Evolutionary conservation across 805 yeast genomes (phyloP).

Genomic region (Metschnikowia rubicola): DNA sequence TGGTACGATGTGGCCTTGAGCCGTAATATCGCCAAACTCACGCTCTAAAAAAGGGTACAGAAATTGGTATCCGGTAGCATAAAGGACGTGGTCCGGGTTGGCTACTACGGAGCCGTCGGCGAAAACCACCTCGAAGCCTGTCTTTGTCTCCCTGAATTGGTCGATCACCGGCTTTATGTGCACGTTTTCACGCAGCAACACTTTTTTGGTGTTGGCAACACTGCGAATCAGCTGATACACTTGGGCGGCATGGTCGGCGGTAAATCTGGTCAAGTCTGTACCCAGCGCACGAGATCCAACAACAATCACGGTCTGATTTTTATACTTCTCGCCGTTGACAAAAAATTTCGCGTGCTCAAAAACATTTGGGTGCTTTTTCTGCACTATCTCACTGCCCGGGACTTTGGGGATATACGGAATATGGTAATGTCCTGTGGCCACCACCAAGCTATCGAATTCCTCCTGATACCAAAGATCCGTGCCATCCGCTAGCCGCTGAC

Average conservation of each 20-base stretch:
- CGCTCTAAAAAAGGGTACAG: constrained; percentile 58
- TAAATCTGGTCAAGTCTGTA: constrained; percentile 27
- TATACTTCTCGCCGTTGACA: constrained; percentile 28
- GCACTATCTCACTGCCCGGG: constrained; percentile 38
- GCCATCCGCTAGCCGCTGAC: constrained; percentile 21
- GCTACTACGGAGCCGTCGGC: constrained; percentile 45
- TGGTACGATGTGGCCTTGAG: constrained; percentile 35
- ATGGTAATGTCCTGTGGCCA: constrained; percentile 49
- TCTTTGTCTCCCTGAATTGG: constrained; percentile 22
- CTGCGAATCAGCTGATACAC: constrained; percentile 32
- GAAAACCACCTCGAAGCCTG: constrained; percentile 36
- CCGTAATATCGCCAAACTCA: constrained; percentile 36
- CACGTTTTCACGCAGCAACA: constrained; percentile 17
- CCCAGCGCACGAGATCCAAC: constrained; percentile 30
- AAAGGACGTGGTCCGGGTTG: constrained; percentile 55
- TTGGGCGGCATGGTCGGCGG: constrained; percentile 20
- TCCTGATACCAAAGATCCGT: constrained; percentile 37
- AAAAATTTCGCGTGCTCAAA: constrained; percentile 47
- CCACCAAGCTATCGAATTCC: constrained; percentile 35
- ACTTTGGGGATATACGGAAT: constrained; percentile 44
- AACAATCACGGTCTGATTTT: constrained; percentile 21
- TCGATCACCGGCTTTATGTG: constrained; percentile 24
- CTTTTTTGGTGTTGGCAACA: constrained; percentile 3
- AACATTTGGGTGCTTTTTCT: constrained; percentile 23
- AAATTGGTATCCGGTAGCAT: constrained; percentile 74